Evolutionary conservation across 148 eudicot genomes (phyloP).

Genomic region (Polygonum aviculare): DNA sequence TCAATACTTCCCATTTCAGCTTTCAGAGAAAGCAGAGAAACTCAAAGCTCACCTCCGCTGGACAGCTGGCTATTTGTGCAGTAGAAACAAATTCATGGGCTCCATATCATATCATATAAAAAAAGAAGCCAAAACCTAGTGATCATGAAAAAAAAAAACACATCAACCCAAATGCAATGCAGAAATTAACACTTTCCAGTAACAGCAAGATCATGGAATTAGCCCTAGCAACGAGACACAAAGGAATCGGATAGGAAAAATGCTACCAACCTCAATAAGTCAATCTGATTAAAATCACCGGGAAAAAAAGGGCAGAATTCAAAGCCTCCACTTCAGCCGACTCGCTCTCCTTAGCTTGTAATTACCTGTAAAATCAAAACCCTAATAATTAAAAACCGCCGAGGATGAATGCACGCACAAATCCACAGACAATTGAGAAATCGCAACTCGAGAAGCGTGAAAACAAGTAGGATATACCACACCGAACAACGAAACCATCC

Average conservation of each 20-base stretch:
- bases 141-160: not conserved
- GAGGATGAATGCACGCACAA: not conserved
- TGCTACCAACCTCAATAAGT: not conserved
- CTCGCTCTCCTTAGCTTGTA: not conserved
- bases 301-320: not conserved
- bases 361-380: not conserved
- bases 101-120: not conserved
- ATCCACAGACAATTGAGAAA: not conserved
- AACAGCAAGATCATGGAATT: not conserved
- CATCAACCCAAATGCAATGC: slow-evolving; percentile 4
- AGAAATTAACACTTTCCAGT: not conserved
- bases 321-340: not conserved
- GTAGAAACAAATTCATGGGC: not conserved
- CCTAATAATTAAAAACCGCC: not conserved
- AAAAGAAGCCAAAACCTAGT: not conserved
- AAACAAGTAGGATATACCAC: not conserved
- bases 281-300: not conserved
- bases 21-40: not conserved
- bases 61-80: not conserved
- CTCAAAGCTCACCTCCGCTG: not conserved
- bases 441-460: not conserved
- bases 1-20: slow-evolving; percentile 5
- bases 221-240: not conserved
- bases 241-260: not conserved
- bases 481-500: not conserved